Evolutionary conservation across 1,284 basidiomycete genomes (phyloP).

Genomic region (Crucibulum cyathiforme): DNA sequence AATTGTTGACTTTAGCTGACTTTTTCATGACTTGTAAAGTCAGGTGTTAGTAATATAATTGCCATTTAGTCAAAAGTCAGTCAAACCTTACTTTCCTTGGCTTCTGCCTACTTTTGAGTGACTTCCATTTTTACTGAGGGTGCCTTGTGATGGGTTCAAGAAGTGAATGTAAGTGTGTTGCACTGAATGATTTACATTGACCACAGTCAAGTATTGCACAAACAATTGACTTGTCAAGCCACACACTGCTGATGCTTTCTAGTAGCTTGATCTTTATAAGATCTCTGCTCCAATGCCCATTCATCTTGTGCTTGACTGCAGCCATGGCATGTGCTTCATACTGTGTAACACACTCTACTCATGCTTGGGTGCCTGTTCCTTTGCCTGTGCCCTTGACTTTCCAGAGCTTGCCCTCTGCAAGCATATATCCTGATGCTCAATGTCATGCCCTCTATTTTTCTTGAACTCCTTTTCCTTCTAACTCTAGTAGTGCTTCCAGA

Average conservation of each 20-base stretch:
- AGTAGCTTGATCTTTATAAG: not conserved
- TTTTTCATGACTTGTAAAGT: too few species aligned
- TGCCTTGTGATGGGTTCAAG: not conserved
- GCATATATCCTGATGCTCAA: constrained; percentile 30
- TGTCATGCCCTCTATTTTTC: constrained; percentile 26
- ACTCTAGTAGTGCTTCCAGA: constrained; percentile 28
- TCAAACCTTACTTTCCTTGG: too few species aligned
- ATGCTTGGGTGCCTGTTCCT: constrained; percentile 12
- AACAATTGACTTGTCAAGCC: too few species aligned
- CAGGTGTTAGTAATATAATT: too few species aligned
- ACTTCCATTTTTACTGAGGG: too few species aligned
- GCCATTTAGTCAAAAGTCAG: too few species aligned
- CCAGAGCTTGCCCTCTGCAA: constrained; percentile 41
- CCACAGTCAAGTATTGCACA: not conserved
- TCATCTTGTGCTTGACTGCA: constrained; percentile 16
- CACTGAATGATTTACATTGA: not conserved
- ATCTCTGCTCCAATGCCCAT: constrained; percentile 24
- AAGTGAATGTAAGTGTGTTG: not conserved
- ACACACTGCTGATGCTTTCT: not conserved
- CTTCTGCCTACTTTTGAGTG: too few species aligned
- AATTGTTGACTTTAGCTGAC: too few species aligned
- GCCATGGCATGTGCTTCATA: constrained; percentile 18
- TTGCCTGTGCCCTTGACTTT: constrained; percentile 15
- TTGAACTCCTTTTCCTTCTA: constrained; percentile 8
- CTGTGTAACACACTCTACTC: constrained; percentile 10